Evolutionary conservation across 805 yeast genomes (phyloP), one percentile per base, ranked within the genome.

Genomic region (Kurtzmaniella cleridarum): DNA sequence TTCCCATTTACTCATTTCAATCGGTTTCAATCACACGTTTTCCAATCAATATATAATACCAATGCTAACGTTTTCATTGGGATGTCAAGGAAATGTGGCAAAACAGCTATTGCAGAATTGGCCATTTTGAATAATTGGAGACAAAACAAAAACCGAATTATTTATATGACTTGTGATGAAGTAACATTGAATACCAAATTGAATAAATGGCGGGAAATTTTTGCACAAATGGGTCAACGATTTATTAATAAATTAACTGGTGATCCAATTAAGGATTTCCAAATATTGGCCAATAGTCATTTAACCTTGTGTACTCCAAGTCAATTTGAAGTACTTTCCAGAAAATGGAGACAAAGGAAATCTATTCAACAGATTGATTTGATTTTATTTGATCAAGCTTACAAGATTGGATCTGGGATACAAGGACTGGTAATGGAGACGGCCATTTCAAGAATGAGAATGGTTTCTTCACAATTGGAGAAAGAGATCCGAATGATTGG

Each of bases 301-400:
- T 57, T 91, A 38, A 60, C 87, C 13, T 58, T 91, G 11, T 78
- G 87, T 3, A 88, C 97, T 0, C 95, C 96, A 0, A 69, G 64
- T 16, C 91, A 86, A 45, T 84, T 88, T 66, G 90, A 86, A 44
- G 47, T 66, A 3, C 50, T 89, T 1, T 76, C 95, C 0, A 75
- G 91, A 44, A 70, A 89, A 34, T 90, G 98, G 98, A 81, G 81
- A 48, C 84, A 80, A 46, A 70, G 95, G 40, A 78, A 76, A 46
- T 78, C 78, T 2, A 66, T 91, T 4, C 87, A 82, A 43, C 55
- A 75, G 0, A 75, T 91, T 24, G 88, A 79, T 34, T 55, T 87
- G 26, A 51, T 88, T 2, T 73, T 93, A 36, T 78, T 77, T 29
- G 96, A 87, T 56, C 88, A 87, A 51, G 60, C 76, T 13, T 96